Conservation (phyloP, 768 basidiomycete species). For the Suillus subaureus region DNA sequence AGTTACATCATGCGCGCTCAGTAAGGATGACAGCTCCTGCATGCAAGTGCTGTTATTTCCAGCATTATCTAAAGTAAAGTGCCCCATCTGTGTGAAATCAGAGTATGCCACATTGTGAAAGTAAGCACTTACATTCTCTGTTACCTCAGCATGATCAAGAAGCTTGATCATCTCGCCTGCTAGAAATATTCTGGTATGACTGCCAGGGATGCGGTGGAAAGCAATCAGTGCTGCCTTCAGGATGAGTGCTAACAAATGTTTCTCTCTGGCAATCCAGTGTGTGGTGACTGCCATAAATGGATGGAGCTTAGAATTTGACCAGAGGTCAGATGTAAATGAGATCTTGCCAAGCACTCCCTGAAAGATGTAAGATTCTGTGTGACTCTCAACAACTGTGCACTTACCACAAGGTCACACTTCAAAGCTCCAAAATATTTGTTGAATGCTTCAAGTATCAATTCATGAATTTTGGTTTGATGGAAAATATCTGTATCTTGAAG, state of each 20-base stretch:
- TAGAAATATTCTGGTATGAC: constrained; percentile 6
- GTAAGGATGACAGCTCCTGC: constrained; percentile 5
- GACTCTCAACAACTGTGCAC: background rate
- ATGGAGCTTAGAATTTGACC: constrained; percentile 29
- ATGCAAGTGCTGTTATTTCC: constrained; percentile 19
- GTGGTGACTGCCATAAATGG: constrained; percentile 36
- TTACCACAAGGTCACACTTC: constrained; percentile 4
- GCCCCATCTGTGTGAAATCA: constrained; percentile 15
- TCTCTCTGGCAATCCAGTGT: constrained; percentile 26
- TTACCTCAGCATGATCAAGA: constrained; percentile 5
- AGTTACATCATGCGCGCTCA: constrained; percentile 1
- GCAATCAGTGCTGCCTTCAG: constrained; percentile 15
- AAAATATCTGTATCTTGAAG: constrained; percentile 15
- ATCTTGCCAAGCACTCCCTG: constrained; percentile 5
- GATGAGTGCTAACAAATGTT: background rate
- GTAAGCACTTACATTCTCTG: constrained; percentile 1
- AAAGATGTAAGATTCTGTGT: background rate
- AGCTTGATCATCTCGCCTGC: background rate
- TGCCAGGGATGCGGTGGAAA: constrained; percentile 18
- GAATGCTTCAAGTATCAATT: constrained; percentile 5
- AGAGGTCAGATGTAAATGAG: constrained; percentile 38
- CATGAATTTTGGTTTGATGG: constrained; percentile 9
- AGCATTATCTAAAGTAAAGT: constrained; percentile 18
- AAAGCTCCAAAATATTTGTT: constrained; percentile 5
- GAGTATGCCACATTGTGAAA: constrained; percentile 10